Evolutionary conservation across 140 eudicot genomes (phyloP).

Genomic region (Anethum foeniculum): DNA sequence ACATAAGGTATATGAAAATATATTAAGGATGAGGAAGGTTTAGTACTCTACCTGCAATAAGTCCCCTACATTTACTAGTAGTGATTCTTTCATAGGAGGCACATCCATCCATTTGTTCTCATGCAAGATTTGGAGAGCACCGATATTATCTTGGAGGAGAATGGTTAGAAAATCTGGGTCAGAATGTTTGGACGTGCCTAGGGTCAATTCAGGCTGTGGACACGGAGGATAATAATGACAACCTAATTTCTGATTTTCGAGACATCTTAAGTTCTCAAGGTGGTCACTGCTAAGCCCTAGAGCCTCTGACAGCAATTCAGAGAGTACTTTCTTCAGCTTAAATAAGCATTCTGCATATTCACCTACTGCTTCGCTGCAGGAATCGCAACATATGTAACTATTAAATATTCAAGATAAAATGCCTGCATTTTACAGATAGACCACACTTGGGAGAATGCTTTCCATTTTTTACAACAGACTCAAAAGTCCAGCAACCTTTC

Average conservation of each 20-base stretch:
- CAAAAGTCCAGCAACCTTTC: no score
- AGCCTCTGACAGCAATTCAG: constrained; percentile 10
- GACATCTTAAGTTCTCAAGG: background rate
- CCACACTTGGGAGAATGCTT: no score
- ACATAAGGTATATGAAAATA: background rate
- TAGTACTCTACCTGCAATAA: background rate
- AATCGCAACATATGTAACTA: background rate
- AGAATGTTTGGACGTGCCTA: constrained; percentile 2
- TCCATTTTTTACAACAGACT: no score
- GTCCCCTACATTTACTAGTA: background rate
- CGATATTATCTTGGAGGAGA: constrained; percentile 6
- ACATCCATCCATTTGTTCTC: constrained; percentile 11
- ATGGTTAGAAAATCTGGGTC: constrained; percentile 9
- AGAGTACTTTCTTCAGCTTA: background rate
- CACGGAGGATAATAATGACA: constrained; percentile 14
- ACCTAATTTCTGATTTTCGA: background rate
- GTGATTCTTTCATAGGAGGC: background rate
- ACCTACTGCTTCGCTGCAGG: background rate
- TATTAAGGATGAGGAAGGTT: background rate
- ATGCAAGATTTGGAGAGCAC: constrained; percentile 4
- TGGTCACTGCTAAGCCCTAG: constrained; percentile 8
- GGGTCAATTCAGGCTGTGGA: constrained; percentile 5
- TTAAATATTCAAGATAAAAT: background rate
- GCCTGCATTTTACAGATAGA: no score
- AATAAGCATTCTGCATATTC: background rate